A percentile compares a stretch with the other conserved stretches of the same genome.
Conservation (phyloP, 148 eudicot species). For the Suaeda aralocaspica region DNA sequence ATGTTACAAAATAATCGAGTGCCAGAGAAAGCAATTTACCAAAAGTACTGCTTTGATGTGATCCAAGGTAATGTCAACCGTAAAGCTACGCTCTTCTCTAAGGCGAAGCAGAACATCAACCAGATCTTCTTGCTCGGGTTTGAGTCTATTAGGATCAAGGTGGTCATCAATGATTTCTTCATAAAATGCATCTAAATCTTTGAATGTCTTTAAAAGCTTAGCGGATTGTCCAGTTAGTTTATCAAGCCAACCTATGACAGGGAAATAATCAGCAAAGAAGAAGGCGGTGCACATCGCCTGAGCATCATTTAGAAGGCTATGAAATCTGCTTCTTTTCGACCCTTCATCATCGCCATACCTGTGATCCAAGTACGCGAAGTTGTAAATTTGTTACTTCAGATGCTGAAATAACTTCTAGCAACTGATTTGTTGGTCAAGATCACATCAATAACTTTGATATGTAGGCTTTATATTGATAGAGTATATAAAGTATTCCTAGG, state of each 20-base stretch:
- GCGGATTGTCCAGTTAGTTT: conserved; percentile 8
- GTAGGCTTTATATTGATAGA: too few species aligned
- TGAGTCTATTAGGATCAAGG: conserved; percentile 5
- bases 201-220: conserved; percentile 19
- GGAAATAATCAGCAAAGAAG: conserved; percentile 20
- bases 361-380: too few species aligned
- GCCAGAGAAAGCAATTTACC: too few species aligned
- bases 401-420: too few species aligned
- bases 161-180: conserved; percentile 29
- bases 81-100: not conserved
- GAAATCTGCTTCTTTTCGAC: conserved; percentile 11
- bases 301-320: conserved; percentile 8
- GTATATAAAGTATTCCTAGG: too few species aligned
- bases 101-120: conserved; percentile 25
- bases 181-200: conserved; percentile 22
- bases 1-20: too few species aligned
- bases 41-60: conserved; percentile 30
- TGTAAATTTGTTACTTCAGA: too few species aligned
- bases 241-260: conserved; percentile 25
- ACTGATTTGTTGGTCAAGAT: too few species aligned
- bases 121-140: conserved; percentile 16
- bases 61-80: conserved; percentile 17
- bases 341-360: conserved; percentile 13
- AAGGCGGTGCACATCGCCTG: conserved; percentile 17
- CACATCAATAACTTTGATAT: too few species aligned